Base-by-base conservation (phyloP, 2,329 filamentous ascomycete genomes). In the Fonsecaea pugnacius region DNA sequence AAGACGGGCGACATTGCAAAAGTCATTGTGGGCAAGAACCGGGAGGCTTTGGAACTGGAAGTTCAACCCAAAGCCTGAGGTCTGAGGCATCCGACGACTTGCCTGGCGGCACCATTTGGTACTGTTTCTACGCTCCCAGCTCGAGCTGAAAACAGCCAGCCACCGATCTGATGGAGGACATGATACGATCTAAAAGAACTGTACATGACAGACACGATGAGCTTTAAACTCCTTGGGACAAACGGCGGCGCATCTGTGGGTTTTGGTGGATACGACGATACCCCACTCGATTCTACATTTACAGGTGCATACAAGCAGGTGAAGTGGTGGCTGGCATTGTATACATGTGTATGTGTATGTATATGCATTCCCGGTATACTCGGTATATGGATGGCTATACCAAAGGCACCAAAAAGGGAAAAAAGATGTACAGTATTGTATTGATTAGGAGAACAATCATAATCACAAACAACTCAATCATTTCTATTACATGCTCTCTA, bases 1-100 rank as follows among this genome's bases (percentile, higher is more conserved):
- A 90, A 88, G 76, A 85, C 82, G 63, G 92, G 92, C 0, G 88
- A 96, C 72, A 84, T 79, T 2, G 94, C 90, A 4, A 83, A 83
- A 64, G 90, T 96, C 12, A 80, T 79, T 16, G 33, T 68, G 6
- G 55, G 58, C n/a, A 18, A 62, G 4, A 51, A 61, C n/a, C 35
- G 58, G 18, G 60, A 62, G 16, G 10, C 30, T 9, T 48, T 69
- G 38, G 65, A 62, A 21, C 32, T 62, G 52, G 38, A 62, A 30
- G 30, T 62, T 30, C 38, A 48, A 32, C 9, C 51, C 9, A 51
- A 38, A 30, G 52, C 38, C 7, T 54, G 30, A 43, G 12, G 43
- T 48, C 8, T 27, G 43, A 21, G 40, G n/a, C n/a, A 18, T 9
- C 27, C 1, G 24, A 21, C 24, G 21, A 10, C 43, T 48, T 2